phyloP scores from a whole-genome alignment of 495 filamentous ascomycete genomes.

The Penicillium taxi region DNA sequence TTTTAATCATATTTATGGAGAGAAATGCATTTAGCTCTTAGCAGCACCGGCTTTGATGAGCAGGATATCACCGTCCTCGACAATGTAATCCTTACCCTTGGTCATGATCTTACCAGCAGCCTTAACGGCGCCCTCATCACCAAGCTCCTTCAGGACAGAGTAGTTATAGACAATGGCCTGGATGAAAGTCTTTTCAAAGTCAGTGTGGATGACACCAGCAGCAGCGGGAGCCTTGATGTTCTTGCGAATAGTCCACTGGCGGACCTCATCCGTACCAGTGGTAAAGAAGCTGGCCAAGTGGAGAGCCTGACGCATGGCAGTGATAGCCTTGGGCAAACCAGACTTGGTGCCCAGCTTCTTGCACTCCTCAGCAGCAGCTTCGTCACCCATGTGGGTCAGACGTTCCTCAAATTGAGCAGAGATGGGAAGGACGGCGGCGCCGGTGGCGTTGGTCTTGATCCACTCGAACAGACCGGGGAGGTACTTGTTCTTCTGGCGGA shows the following conservation, averaged over 20 bases:
- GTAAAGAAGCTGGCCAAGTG: conserved; percentile 96
- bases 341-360: conserved; percentile 83
- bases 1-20: conserved; percentile 17
- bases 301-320: conserved; percentile 88
- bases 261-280: conserved; percentile 89
- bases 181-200: conserved; percentile 99
- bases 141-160: conserved; percentile 65
- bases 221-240: conserved; percentile 95
- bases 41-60: conserved; percentile 95
- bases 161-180: conserved; percentile 90
- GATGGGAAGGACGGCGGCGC: conserved; percentile 86
- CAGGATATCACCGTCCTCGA: conserved; percentile 50
- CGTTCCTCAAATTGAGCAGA: conserved; percentile 91
- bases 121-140: conserved; percentile 82
- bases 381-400: conserved; percentile 66
- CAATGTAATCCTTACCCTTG: conserved; percentile 96
- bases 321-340: conserved; percentile 83
- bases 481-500: conserved; percentile 99
- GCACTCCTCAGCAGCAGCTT: conserved; percentile 77
- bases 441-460: conserved; percentile 82
- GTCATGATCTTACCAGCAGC: conserved; percentile 94
- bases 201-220: conserved; percentile 95
- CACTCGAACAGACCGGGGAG: conserved; percentile 85
- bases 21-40: conserved; percentile 50
- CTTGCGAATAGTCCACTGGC: conserved; percentile 97